These are phyloP conservation scores for Salix dunnii DNA, from an alignment of 345 rosid species.

Conservation along the genomic window DNA sequence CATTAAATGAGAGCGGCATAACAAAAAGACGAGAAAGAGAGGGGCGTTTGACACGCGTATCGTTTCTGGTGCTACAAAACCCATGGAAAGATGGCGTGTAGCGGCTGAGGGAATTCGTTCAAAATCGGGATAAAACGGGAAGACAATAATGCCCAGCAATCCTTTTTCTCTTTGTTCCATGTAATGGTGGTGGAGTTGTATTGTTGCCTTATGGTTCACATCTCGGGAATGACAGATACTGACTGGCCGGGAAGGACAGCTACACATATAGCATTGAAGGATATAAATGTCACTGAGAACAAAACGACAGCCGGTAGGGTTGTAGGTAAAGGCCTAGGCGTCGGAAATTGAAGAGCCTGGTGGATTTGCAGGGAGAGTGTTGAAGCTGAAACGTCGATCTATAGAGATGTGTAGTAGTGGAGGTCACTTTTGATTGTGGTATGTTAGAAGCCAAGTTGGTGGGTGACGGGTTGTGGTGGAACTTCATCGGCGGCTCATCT, in stretches of 20 bases:
- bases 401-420: neutral
- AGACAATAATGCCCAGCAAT: constrained; percentile 16
- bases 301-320: constrained; percentile 40
- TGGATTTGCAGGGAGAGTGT: constrained; percentile 9
- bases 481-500: neutral
- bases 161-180: neutral
- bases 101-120: constrained; percentile 42
- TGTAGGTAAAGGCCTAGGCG: constrained; percentile 36
- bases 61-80: constrained; percentile 63
- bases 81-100: constrained; percentile 92
- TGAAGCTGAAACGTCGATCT: constrained; percentile 22
- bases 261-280: constrained; percentile 30
- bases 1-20: no score
- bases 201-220: constrained; percentile 10
- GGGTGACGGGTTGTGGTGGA: neutral
- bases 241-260: neutral
- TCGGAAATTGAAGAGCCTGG: constrained; percentile 45
- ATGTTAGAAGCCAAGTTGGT: no score
- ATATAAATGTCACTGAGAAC: constrained; percentile 10
- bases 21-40: neutral
- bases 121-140: constrained; percentile 11
- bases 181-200: neutral
- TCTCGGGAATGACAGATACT: constrained; percentile 56
- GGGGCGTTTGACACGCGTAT: constrained; percentile 75
- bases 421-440: neutral